These are phyloP conservation scores for Lachancea kluyveri DNA, from an alignment of 805 yeast genomes.

Conservation along the genomic window DNA sequence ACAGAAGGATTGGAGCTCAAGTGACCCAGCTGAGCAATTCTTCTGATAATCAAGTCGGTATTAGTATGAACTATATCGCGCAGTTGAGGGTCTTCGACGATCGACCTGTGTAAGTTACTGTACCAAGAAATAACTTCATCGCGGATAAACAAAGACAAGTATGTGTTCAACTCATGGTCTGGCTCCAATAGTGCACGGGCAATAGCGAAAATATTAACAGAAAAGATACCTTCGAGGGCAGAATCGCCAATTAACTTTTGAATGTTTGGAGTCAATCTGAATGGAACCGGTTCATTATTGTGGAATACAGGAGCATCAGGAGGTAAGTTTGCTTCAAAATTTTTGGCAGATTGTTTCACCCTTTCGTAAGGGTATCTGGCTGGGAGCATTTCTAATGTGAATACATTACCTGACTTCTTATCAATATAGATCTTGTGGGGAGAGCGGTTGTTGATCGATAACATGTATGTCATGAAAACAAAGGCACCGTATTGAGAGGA, in stretches of 20 bases:
- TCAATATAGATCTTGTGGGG: slow-evolving; percentile 90
- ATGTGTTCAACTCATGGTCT: slow-evolving; percentile 86
- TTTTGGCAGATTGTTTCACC: slow-evolving; percentile 34
- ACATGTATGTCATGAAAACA: slow-evolving; percentile 86
- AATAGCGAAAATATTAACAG: slow-evolving; percentile 77
- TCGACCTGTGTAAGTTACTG: slow-evolving; percentile 75
- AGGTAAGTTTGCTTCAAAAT: slow-evolving; percentile 32
- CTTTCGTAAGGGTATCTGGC: slow-evolving; percentile 56
- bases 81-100: slow-evolving; percentile 77
- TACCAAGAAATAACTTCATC: slow-evolving; percentile 96
- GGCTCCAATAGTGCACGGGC: slow-evolving; percentile 88
- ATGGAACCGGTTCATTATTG: slow-evolving; percentile 90
- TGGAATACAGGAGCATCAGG: slow-evolving; percentile 71
- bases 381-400: slow-evolving; percentile 95
- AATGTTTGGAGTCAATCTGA: slow-evolving; percentile 91
- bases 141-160: slow-evolving; percentile 86
- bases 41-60: slow-evolving; percentile 76
- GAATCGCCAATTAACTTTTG: slow-evolving; percentile 91
- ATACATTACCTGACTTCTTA: slow-evolving; percentile 76
- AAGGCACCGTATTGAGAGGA: slow-evolving; percentile 92
- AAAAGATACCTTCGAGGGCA: slow-evolving; percentile 85
- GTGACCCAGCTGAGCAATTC: slow-evolving; percentile 74
- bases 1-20: slow-evolving; percentile 46
- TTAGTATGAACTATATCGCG: slow-evolving; percentile 83
- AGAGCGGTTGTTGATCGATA: slow-evolving; percentile 87